Percentiles rank a stretch among this genome's conserved stretches.
These are phyloP conservation scores for Alternaria panax DNA, from an alignment of 2,329 filamentous ascomycete species.

Conservation along the genomic window DNA sequence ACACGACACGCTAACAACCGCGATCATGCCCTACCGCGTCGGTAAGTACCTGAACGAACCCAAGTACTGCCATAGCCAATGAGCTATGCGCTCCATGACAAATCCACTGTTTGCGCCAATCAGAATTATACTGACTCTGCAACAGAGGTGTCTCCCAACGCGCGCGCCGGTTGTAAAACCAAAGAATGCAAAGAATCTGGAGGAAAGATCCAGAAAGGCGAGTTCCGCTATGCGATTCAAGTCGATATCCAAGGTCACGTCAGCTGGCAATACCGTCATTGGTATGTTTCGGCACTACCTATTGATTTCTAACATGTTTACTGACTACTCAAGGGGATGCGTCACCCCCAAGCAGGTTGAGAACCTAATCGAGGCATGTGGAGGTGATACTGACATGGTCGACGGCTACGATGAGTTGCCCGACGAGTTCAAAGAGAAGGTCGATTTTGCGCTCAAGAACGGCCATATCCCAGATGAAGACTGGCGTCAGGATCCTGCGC, in stretches of 20 bases:
- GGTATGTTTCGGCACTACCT: constrained; percentile 71
- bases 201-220: constrained; percentile 73
- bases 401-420: constrained; percentile 84
- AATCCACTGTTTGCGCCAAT: background rate
- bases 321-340: constrained; percentile 73
- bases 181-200: constrained; percentile 75
- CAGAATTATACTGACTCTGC: constrained; percentile 1
- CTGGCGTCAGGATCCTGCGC: constrained; percentile 75
- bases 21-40: constrained; percentile 39
- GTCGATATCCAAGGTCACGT: constrained; percentile 68
- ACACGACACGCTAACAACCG: constrained; percentile 6
- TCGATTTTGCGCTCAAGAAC: constrained; percentile 73
- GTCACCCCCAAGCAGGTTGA: constrained; percentile 77
- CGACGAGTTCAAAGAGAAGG: constrained; percentile 73
- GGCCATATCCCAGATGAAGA: constrained; percentile 86
- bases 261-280: constrained; percentile 83
- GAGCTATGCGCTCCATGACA: background rate
- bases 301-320: background rate
- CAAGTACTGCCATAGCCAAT: background rate
- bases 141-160: constrained; percentile 53
- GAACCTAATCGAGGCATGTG: constrained; percentile 68
- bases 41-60: constrained; percentile 22
- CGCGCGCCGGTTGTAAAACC: constrained; percentile 74
- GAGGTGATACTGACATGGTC: constrained; percentile 69
- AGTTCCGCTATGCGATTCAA: constrained; percentile 78